Conservation (phyloP, 1,284 basidiomycete genomes). For the Ceratorhiza oryzae-sativae region DNA sequence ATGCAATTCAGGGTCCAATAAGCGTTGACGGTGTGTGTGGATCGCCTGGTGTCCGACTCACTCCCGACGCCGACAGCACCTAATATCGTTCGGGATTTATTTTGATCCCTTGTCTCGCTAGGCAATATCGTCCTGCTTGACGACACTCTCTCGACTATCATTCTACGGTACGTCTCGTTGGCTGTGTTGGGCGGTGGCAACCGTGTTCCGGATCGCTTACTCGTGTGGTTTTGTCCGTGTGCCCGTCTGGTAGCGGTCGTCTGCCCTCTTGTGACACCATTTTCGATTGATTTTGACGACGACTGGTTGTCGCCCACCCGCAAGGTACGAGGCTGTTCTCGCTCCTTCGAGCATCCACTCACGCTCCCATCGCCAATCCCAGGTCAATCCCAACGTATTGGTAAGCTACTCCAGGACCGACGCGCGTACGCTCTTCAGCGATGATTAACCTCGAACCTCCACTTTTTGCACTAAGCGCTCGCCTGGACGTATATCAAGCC, state of each 20-base stretch:
- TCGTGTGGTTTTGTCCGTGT: not conserved
- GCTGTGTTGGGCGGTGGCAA: not conserved
- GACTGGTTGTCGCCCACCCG: not conserved
- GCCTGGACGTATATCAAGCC: not conserved
- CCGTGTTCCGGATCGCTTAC: not conserved
- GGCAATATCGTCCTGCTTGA: not conserved
- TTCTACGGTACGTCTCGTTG: not conserved
- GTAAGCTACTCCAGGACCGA: not conserved
- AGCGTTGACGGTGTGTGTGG: constrained; percentile 14
- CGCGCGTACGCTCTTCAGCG: not conserved
- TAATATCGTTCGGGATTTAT: not conserved
- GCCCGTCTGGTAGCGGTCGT: not conserved
- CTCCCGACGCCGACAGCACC: constrained; percentile 23
- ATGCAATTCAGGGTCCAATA: constrained; percentile 21
- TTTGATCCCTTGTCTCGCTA: not conserved
- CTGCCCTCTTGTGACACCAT: not conserved
- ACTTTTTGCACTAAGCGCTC: constrained; percentile 10
- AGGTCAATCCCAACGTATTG: no score
- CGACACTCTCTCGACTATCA: not conserved
- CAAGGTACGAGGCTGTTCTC: constrained; percentile 3
- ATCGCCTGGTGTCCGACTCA: not conserved
- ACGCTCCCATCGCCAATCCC: not conserved
- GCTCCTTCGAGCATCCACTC: not conserved
- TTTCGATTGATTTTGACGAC: not conserved
- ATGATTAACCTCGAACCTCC: not conserved